Percentiles rank a stretch among this genome's conserved stretches.
These are phyloP conservation scores for Hamigera avellanea DNA, from an alignment of 495 filamentous ascomycete genomes.

Conservation along the genomic window DNA sequence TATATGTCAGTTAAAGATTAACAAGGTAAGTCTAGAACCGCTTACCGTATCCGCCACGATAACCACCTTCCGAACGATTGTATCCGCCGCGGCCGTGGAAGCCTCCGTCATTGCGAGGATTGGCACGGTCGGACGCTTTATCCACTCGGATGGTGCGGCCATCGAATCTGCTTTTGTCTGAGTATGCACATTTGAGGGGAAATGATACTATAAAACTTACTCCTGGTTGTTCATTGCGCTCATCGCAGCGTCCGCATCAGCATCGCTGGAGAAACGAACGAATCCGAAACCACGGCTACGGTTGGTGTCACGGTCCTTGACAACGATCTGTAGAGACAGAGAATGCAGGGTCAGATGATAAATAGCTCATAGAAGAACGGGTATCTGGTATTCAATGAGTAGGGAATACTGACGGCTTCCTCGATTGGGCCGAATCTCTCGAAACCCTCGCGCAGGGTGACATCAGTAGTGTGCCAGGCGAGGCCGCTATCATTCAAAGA, in stretches of 20 bases:
- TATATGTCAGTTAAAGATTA: not conserved
- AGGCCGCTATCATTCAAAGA: conserved; percentile 55
- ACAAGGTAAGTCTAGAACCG: not conserved
- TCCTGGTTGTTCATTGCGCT: conserved; percentile 83
- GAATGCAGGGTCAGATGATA: conserved; percentile 9
- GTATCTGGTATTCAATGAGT: not conserved
- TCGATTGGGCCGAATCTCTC: conserved; percentile 79
- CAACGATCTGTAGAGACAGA: conserved; percentile 70
- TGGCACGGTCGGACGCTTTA: conserved; percentile 75
- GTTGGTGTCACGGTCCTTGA: conserved; percentile 93
- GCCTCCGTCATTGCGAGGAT: conserved; percentile 23
- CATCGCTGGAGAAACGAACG: conserved; percentile 70
- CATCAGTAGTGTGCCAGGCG: conserved; percentile 93
- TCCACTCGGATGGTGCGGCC: conserved; percentile 93
- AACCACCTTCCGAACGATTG: conserved; percentile 22
- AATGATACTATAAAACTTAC: conserved; percentile 38
- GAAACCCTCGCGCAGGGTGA: conserved; percentile 71
- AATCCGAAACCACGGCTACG: conserved; percentile 97
- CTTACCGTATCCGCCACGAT: conserved; percentile 15
- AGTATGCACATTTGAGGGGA: conserved; percentile 1
- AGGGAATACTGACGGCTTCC: conserved; percentile 70
- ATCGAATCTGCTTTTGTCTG: conserved; percentile 60
- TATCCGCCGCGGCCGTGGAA: conserved; percentile 37
- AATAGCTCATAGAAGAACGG: conserved; percentile 3
- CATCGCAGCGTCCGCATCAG: conserved; percentile 78